Evolutionary conservation across 108 stramenopile genomes (phyloP), one percentile per base, ranked within the genome.

Genomic region (Chaetoceros muelleri): DNA sequence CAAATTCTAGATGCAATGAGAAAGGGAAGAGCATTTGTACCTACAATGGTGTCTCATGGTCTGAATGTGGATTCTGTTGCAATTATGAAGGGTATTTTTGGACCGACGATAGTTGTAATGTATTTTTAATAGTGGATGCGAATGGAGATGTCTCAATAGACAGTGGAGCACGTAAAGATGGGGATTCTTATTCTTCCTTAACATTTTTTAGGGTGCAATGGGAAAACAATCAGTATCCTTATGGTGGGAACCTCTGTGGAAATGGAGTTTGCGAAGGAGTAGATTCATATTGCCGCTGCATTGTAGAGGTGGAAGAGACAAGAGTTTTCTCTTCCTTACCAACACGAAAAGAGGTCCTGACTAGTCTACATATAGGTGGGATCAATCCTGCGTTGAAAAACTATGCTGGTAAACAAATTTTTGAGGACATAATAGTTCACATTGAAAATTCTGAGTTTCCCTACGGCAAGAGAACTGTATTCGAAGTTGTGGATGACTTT

Each of bases 401-500:
- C 13, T 40, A 40, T 40, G 34, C 13, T 40, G 34, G 13, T 10
- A 40, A 5, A 13, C 34, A 10, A 13, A 40, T 10, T 5, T 5
- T 10, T 10, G 34, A 40, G 5, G 13, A 13, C 13, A 10, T 40
- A 5, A 40, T 5, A 10, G 13, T 40, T 40, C 34, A 40, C 13
- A 13, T 40, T 40, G 34, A 5, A 10, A 13, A 40, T 13, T 10
- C 8, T 40, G 34, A 5, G 34, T 5, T 10, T 40, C 34, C 34
- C 5, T 40, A 10, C 13, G 34, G 34, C 13, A 40, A 26, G 17
- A 55, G 61, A 1, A 77, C 81, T 30, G 58, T 80, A 8, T 85
- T 85, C 51, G 73, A 78, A 57, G 72, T 82, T 24, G 40, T 16
- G 0, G 66, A 75, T 46, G 62, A 64, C 53, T 58, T 66, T 28